Evolutionary conservation across 495 filamentous ascomycete genomes (phyloP).

Genomic region (Penicillium pancosmium): DNA sequence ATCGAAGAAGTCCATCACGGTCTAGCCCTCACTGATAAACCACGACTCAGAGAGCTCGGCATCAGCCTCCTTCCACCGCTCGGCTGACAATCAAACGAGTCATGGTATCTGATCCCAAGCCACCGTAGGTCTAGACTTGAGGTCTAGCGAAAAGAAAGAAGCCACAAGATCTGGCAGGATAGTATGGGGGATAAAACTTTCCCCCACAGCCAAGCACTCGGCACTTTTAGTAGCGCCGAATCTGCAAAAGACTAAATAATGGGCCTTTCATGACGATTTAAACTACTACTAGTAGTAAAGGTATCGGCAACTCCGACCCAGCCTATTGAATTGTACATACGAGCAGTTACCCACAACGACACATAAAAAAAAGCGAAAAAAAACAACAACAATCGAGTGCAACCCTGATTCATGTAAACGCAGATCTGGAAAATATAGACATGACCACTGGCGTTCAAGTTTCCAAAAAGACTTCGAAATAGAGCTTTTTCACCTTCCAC

Average conservation of each 20-base stretch:
- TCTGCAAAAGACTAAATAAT: background rate
- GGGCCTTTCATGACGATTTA: background rate
- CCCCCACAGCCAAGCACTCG: background rate
- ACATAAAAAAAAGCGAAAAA: background rate
- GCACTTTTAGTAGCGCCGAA: background rate
- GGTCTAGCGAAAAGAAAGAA: background rate
- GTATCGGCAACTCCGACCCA: background rate
- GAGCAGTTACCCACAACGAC: background rate
- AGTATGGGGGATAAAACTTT: background rate
- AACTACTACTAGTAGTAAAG: background rate
- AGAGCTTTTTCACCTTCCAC: no score
- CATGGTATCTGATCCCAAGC: background rate
- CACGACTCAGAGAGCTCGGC: no score
- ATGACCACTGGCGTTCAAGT: no score
- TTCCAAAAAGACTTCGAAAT: no score
- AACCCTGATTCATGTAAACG: no score
- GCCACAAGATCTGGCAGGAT: background rate
- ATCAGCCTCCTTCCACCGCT: no score
- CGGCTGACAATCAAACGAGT: no score
- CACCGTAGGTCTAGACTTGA: background rate
- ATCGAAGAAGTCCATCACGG: no score
- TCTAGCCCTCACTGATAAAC: no score
- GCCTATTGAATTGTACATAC: no score
- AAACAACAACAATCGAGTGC: background rate
- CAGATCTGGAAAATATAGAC: no score